These are phyloP conservation scores for Yamadazyma songkhlaensis DNA, from an alignment of 1,139 yeast genomes.

Conservation along the genomic window DNA sequence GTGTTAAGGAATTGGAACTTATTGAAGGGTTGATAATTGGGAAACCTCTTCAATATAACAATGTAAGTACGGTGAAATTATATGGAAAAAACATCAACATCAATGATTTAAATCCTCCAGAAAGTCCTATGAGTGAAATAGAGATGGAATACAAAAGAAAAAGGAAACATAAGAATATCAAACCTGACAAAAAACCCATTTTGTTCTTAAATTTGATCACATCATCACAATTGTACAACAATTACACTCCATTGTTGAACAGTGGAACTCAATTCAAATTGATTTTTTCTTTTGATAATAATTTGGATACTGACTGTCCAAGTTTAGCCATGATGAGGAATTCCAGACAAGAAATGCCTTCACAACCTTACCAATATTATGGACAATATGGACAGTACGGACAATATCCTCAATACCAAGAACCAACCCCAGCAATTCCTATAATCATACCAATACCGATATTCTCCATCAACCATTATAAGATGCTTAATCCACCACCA, in stretches of 20 bases:
- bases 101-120: conserved; percentile 1
- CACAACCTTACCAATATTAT: neutral
- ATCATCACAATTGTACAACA: conserved; percentile 38
- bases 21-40: conserved; percentile 69
- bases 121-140: conserved; percentile 5
- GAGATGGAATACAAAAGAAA: conserved; percentile 14
- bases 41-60: conserved; percentile 51
- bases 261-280: conserved; percentile 33
- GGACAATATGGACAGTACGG: neutral
- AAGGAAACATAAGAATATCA: conserved; percentile 6
- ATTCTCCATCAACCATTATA: conserved; percentile 37
- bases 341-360: conserved; percentile 9
- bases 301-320: conserved; percentile 43
- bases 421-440: conserved; percentile 20
- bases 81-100: conserved; percentile 37
- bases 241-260: conserved; percentile 27
- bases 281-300: conserved; percentile 59
- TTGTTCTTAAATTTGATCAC: conserved; percentile 34
- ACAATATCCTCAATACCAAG: neutral
- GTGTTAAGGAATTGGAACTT: conserved; percentile 65
- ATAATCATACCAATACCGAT: conserved; percentile 38
- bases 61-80: conserved; percentile 60
- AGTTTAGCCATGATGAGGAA: conserved; percentile 34
- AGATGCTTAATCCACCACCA: conserved; percentile 26
- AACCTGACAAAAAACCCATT: conserved; percentile 9